Base-by-base conservation (phyloP, 768 basidiomycete species). In the Tricholoma saponaceum region DNA sequence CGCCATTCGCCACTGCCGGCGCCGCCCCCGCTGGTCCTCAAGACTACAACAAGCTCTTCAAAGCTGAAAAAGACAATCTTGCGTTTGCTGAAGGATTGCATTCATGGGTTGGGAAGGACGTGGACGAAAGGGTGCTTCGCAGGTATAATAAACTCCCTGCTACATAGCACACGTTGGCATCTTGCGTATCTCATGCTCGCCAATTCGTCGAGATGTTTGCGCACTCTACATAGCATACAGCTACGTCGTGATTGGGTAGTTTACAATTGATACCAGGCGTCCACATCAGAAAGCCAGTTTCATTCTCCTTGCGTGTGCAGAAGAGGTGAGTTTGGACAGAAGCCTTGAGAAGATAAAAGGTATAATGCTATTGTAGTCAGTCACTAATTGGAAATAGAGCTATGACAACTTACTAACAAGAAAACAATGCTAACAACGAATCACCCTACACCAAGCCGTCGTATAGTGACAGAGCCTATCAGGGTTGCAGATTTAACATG, bases 21-120 rank as follows among this genome's bases (percentile, higher is more conserved):
- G 75, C 76, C 8, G 70, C 77, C 10, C 77, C 79, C 25, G 80
- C 75, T 6, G 88, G 83, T 49, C 83, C 85, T 46, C 93, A 94
- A 67, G 96, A 98, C 68, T 95, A 82, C 71, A 80, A 75, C 66
- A 98, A 98, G 69, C 70, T 98, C 39, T 95, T 95, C 80, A 90
- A 91, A 63, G 85, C 86, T 5, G 97, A 99, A 72, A 80, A 79
- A 60, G 96, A 98, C 71, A 96, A 97, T 71, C 82, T 99, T 18
- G 90, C 93, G 62, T 88, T 98, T 64, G 84, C 95, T 0, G 89
- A 94, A 66, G 92, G 92, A 30, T 69, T 90, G 60, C 95, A 96
- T 70, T 71, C 73, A 20, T 98, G 93, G 93, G 81, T 82, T 25
- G 92, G 91, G 14, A 79, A 86, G 35, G 91, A 88, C 52, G 79